phyloP scores from a whole-genome alignment of 2,329 filamentous ascomycete species.

The Xylaria arbuscula region DNA sequence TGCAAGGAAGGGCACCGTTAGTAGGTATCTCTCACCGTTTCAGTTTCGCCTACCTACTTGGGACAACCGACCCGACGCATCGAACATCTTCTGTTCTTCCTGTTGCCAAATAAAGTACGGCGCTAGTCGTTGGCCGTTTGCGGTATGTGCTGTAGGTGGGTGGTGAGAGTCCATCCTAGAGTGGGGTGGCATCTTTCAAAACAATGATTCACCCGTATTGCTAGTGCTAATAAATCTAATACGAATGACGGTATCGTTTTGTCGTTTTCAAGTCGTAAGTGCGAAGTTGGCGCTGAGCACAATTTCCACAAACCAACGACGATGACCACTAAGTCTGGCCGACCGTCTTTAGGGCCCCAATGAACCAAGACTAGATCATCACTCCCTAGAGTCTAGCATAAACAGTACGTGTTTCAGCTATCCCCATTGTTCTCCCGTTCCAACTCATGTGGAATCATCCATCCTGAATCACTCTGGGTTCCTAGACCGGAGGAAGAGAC shows the following conservation, averaged over 20 bases:
- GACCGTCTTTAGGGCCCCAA: neutral
- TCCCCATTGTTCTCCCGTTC: conserved; percentile 4
- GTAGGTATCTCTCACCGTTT: conserved; percentile 26
- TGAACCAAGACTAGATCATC: neutral
- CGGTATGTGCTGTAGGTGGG: neutral
- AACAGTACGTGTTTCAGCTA: conserved; percentile 17
- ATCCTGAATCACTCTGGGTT: conserved; percentile 5
- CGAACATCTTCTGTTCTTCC: neutral
- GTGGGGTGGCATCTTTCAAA: conserved; percentile 16
- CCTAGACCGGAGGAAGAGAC: neutral
- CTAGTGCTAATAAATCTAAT: conserved; percentile 10
- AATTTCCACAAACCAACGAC: conserved; percentile 8
- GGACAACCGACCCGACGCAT: conserved; percentile 12
- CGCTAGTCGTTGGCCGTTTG: conserved; percentile 4
- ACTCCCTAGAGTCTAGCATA: conserved; percentile 10
- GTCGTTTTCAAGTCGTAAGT: neutral
- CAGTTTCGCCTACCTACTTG: conserved; percentile 8
- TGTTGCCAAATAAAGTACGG: conserved; percentile 15
- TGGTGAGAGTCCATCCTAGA: conserved; percentile 6
- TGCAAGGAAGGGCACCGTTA: conserved; percentile 2
- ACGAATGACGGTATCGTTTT: neutral
- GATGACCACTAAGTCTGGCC: neutral
- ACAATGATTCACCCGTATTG: conserved; percentile 26
- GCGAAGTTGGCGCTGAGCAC: neutral
- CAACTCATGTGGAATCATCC: conserved; percentile 4